Percentiles rank a stretch among this genome's conserved stretches.
phyloP scores from a whole-genome alignment of 257 asterid genomes.

The Solanum bulbocastanum region DNA sequence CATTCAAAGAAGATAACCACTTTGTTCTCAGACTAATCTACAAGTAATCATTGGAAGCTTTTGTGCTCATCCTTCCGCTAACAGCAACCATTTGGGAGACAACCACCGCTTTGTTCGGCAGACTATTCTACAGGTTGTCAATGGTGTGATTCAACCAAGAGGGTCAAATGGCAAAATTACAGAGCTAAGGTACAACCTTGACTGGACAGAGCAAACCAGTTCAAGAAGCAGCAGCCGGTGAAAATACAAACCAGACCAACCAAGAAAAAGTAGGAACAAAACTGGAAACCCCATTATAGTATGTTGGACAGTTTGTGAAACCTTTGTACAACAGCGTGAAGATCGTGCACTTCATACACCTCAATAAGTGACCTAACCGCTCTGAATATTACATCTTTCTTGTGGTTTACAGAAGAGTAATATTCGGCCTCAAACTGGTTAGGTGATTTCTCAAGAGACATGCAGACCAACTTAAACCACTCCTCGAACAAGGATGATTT shows the following conservation, averaged over 20 bases:
- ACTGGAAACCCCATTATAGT: neutral
- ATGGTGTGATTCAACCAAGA: neutral
- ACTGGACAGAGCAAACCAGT: neutral
- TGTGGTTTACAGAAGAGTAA: slow-evolving; percentile 31
- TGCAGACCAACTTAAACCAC: slow-evolving; percentile 63
- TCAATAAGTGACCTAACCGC: slow-evolving; percentile 48
- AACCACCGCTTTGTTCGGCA: neutral
- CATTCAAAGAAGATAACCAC: neutral
- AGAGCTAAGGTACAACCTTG: neutral
- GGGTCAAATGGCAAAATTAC: neutral
- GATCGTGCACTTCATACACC: slow-evolving; percentile 43
- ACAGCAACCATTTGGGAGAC: neutral
- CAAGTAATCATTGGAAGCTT: neutral
- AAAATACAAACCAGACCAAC: neutral
- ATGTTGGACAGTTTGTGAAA: slow-evolving; percentile 33
- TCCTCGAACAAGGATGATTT: slow-evolving; percentile 69
- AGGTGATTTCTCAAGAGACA: slow-evolving; percentile 43
- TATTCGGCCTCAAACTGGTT: slow-evolving; percentile 25
- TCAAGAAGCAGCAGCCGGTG: neutral
- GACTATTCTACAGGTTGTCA: neutral
- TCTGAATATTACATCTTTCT: slow-evolving; percentile 44
- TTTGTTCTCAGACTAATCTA: neutral
- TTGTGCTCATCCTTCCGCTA: neutral
- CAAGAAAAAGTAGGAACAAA: neutral
- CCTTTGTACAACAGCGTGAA: slow-evolving; percentile 33